These are phyloP conservation scores for Pelargonium australe DNA, from an alignment of 441 rosid genomes.

Conservation along the genomic window DNA sequence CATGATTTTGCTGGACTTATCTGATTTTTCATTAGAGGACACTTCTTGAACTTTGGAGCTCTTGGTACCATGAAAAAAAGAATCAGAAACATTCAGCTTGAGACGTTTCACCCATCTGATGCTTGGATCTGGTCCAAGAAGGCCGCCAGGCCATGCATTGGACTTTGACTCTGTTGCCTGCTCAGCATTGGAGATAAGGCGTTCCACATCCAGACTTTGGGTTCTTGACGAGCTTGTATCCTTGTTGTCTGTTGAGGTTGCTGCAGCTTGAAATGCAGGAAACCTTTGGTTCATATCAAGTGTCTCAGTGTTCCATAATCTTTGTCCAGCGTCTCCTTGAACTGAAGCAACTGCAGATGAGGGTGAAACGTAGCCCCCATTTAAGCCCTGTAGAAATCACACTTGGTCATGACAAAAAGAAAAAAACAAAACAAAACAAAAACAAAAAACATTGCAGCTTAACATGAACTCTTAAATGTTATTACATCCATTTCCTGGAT, in stretches of 20 bases:
- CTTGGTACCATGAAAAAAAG: constrained; percentile 41
- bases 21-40: constrained; percentile 34
- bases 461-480: background rate
- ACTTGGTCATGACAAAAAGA: constrained; percentile 2
- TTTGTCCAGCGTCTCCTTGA: constrained; percentile 27
- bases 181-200: constrained; percentile 35
- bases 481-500: constrained; percentile 5
- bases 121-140: constrained; percentile 36
- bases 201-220: constrained; percentile 61
- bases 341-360: constrained; percentile 26
- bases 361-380: constrained; percentile 22
- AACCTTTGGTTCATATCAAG: constrained; percentile 52
- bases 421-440: constrained; percentile 1
- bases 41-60: constrained; percentile 31
- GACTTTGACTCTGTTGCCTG: constrained; percentile 35
- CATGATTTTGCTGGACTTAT: constrained; percentile 32
- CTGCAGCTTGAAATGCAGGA: constrained; percentile 30
- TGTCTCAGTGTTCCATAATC: constrained; percentile 25
- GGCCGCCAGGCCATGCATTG: constrained; percentile 23
- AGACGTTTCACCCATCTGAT: constrained; percentile 88
- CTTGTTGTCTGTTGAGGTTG: constrained; percentile 33
- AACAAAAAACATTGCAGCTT: background rate
- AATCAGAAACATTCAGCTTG: constrained; percentile 35
- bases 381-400: constrained; percentile 34
- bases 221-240: constrained; percentile 69